Evolutionary conservation across 208 protist species (phyloP).

Genomic region (Histomonas meleagridis): DNA sequence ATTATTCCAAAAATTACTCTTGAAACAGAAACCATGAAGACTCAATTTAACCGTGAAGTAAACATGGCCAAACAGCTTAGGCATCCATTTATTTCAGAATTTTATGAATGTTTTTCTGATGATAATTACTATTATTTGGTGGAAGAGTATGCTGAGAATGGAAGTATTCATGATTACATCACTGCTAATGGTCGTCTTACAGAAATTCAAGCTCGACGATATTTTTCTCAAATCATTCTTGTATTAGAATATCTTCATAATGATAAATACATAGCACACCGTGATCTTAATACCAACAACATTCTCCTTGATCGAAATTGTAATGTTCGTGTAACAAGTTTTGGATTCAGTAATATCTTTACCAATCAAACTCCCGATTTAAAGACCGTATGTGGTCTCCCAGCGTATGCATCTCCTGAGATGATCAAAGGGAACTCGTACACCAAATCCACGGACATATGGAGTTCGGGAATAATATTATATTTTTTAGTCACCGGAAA

Average conservation of each 20-base stretch:
- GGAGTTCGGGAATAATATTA: constrained; percentile 22
- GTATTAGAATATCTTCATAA: not conserved
- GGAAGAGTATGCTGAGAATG: not conserved
- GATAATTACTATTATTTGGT: not conserved
- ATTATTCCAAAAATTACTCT: not conserved
- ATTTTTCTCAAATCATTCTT: not conserved
- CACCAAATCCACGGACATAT: not conserved
- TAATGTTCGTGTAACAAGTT: not conserved
- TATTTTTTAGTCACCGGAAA: not conserved
- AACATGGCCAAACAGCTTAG: not conserved
- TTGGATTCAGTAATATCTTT: not conserved
- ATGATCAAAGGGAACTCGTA: not conserved
- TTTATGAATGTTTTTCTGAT: not conserved
- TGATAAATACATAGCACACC: not conserved
- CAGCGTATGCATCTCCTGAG: not conserved
- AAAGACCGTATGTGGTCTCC: no score
- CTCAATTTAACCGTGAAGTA: not conserved
- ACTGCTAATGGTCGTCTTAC: not conserved
- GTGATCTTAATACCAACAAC: not conserved
- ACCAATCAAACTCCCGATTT: not conserved
- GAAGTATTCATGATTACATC: not conserved
- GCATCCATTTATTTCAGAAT: not conserved
- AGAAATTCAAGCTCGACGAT: not conserved
- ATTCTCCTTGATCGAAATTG: not conserved
- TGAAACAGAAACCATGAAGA: not conserved